A percentile compares a stretch with the other conserved stretches of the same genome.
Evolutionary conservation across 306 rosid genomes (phyloP).

Genomic region (Rubus idaeus): DNA sequence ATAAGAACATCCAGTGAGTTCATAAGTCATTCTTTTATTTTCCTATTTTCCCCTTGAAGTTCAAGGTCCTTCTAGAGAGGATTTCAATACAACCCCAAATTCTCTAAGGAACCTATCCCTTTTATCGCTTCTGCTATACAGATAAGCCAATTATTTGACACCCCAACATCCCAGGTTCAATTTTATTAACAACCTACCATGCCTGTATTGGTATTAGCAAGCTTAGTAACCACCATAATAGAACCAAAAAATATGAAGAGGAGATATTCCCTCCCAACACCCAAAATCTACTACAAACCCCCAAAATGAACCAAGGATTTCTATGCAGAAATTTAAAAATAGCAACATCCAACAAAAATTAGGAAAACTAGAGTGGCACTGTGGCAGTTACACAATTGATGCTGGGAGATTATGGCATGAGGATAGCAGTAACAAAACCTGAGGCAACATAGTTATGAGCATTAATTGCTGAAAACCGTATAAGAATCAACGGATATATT

Average conservation of each 20-base stretch:
- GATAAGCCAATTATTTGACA: neutral
- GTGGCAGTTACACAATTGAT: slow-evolving; percentile 6
- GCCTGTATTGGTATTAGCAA: neutral
- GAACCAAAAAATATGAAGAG: neutral
- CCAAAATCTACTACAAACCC: neutral
- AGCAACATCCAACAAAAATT: neutral
- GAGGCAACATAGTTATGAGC: slow-evolving; percentile 21
- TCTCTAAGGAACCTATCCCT: neutral
- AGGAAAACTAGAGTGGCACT: neutral
- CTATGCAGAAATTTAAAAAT: slow-evolving; percentile 4
- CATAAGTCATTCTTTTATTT: neutral
- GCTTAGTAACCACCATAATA: neutral
- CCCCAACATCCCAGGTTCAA: neutral
- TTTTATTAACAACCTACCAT: slow-evolving; percentile 13
- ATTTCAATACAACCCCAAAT: neutral
- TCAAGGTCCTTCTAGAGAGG: neutral
- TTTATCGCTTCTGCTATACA: no score
- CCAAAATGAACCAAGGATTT: slow-evolving; percentile 8
- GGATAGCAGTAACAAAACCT: slow-evolving; percentile 19
- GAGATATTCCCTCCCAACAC: neutral
- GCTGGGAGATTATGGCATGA: slow-evolving; percentile 15
- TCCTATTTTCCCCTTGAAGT: neutral
- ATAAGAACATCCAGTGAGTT: neutral
- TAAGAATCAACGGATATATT: slow-evolving; percentile 19
- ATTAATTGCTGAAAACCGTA: slow-evolving; percentile 25